These are phyloP conservation scores for Rubia peregrina DNA, from an alignment of 305 asterid species.

Conservation along the genomic window DNA sequence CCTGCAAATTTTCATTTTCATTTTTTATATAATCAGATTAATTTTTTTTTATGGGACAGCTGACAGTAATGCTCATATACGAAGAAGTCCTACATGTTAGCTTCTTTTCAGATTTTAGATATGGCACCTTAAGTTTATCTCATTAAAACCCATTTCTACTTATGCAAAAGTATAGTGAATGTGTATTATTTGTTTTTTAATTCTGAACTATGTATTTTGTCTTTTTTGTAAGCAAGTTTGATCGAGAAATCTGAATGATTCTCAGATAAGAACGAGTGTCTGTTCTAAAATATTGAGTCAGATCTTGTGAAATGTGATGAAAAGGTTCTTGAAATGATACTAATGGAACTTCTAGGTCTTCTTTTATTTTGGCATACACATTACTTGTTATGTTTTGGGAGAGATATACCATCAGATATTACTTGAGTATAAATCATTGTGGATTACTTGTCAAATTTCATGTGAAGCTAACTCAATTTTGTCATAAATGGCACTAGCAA, in stretches of 20 bases:
- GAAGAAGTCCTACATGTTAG: neutral
- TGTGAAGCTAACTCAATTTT: conserved; percentile 3
- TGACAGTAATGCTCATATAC: neutral
- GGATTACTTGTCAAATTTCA: conserved; percentile 1
- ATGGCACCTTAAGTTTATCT: neutral
- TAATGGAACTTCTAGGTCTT: conserved; percentile 43
- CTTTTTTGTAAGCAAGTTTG: no score
- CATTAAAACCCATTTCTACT: neutral
- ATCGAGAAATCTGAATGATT: neutral
- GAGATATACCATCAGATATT: conserved; percentile 44
- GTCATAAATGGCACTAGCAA: conserved; percentile 1
- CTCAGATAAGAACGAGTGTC: neutral
- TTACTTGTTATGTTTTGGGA: conserved; percentile 45
- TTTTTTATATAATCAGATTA: neutral
- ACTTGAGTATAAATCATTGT: neutral
- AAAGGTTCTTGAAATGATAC: conserved; percentile 34
- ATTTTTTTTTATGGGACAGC: neutral
- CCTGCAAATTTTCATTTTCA: neutral
- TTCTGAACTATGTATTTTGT: no score
- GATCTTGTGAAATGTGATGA: conserved; percentile 6
- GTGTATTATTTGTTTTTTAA: no score
- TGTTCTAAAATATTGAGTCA: neutral
- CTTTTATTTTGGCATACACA: conserved; percentile 38
- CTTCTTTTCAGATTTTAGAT: neutral
- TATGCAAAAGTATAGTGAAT: neutral